Conservation (phyloP, 192 early-diverging fungal species). For the Powellomyces hirtus region DNA sequence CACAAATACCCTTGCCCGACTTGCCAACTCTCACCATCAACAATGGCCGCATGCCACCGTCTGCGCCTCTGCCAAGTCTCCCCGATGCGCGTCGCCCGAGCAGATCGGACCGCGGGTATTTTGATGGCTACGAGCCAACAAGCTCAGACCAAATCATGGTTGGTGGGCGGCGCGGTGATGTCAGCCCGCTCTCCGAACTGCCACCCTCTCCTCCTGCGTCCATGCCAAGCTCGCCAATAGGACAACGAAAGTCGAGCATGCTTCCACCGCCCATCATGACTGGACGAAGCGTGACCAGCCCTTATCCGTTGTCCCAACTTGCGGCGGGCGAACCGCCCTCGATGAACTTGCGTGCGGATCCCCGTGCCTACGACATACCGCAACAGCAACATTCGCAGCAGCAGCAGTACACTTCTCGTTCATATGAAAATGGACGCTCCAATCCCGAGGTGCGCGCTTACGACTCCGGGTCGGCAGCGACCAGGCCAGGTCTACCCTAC, state of each 20-base stretch:
- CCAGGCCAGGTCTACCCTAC: neutral
- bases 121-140: conserved; percentile 16
- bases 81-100: neutral
- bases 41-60: conserved; percentile 1
- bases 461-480: no score
- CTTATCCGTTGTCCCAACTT: conserved; percentile 1
- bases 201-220: conserved; percentile 22
- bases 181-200: neutral
- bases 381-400: neutral
- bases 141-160: neutral
- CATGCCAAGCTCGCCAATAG: conserved; percentile 16
- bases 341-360: no score
- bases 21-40: conserved; percentile 1
- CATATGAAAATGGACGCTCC: no score
- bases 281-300: conserved; percentile 6
- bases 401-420: no score
- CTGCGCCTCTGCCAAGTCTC: neutral
- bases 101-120: conserved; percentile 12
- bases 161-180: conserved; percentile 1
- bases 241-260: conserved; percentile 2
- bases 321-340: neutral
- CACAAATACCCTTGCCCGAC: conserved; percentile 17
- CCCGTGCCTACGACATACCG: neutral
- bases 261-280: conserved; percentile 7
- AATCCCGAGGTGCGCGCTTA: no score